Conservation (phyloP, 805 yeast species). For the Brettanomyces anomalus region DNA sequence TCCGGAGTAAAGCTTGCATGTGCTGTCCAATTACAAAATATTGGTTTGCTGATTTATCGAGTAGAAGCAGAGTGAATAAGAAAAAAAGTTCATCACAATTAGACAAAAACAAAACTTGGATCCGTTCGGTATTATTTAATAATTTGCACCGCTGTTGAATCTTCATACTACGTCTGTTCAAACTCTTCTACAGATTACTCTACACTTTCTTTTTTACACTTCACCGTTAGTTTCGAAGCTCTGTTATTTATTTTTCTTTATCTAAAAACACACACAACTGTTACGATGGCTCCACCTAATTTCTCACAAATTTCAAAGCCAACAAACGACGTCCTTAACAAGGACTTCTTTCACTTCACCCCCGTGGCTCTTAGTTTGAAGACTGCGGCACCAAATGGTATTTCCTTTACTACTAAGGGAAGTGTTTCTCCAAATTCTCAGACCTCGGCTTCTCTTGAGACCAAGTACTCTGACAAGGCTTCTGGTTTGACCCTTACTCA, state of each 20-base stretch:
- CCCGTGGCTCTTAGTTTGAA: constrained; percentile 84
- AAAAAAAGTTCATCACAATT: too few relatives aligned
- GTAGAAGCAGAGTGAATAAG: too few relatives aligned
- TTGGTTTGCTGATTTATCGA: too few relatives aligned
- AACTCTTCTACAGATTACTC: too few relatives aligned
- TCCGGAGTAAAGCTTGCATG: too few relatives aligned
- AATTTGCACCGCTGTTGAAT: too few relatives aligned
- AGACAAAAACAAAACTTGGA: too few relatives aligned
- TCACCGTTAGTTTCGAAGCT: not conserved
- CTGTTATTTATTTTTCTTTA: not conserved
- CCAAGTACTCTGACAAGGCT: constrained; percentile 87
- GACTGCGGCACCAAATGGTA: constrained; percentile 95
- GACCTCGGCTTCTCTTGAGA: constrained; percentile 82
- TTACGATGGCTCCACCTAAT: constrained; percentile 73
- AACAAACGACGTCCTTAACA: constrained; percentile 81
- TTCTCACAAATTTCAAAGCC: constrained; percentile 90
- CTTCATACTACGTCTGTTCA: too few relatives aligned
- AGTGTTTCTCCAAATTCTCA: constrained; percentile 66
- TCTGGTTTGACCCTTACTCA: constrained; percentile 90
- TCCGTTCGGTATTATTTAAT: too few relatives aligned
- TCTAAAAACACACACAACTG: not conserved
- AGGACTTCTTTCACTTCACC: constrained; percentile 88
- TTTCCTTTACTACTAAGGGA: constrained; percentile 88
- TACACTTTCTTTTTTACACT: not conserved
- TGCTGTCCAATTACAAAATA: too few relatives aligned